These are phyloP conservation scores for Cystofilobasidium capitatum DNA, from an alignment of 768 basidiomycete genomes.

Conservation along the genomic window DNA sequence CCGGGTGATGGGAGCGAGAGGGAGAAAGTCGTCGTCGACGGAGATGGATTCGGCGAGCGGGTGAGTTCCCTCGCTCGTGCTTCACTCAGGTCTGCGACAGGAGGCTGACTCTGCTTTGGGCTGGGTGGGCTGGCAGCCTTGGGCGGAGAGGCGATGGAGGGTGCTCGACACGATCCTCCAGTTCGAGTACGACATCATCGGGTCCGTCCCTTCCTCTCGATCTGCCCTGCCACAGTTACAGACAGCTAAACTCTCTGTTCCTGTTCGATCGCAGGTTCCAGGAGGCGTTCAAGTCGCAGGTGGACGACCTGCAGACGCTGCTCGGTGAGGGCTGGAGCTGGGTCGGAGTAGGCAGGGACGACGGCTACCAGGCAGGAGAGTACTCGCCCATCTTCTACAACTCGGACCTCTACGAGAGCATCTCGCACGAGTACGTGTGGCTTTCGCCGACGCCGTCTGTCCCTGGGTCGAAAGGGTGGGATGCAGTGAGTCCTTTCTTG, in stretches of 20 bases:
- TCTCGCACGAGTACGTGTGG: constrained; percentile 9
- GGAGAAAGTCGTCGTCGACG: neutral
- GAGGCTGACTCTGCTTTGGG: neutral
- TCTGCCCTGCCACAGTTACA: neutral
- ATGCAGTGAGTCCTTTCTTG: constrained; percentile 14
- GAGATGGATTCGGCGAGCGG: constrained; percentile 16
- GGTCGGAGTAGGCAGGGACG: constrained; percentile 57
- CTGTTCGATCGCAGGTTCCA: constrained; percentile 26
- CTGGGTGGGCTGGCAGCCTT: neutral
- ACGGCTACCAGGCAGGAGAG: constrained; percentile 51
- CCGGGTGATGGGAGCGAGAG: constrained; percentile 14
- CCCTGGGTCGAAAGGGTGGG: constrained; percentile 20
- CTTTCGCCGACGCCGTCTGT: constrained; percentile 4
- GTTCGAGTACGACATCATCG: constrained; percentile 13
- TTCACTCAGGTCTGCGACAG: neutral
- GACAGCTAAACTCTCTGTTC: neutral
- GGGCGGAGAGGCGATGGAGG: constrained; percentile 20
- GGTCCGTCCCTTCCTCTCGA: neutral
- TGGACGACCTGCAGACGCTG: constrained; percentile 49
- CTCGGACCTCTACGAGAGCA: neutral
- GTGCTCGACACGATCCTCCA: constrained; percentile 19
- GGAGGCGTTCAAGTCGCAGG: constrained; percentile 50
- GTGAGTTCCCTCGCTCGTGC: neutral
- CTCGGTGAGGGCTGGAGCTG: constrained; percentile 51
- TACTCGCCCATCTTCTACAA: constrained; percentile 55